phyloP scores from a whole-genome alignment of 495 filamentous ascomycete genomes.

The Delitschia confertaspora region DNA sequence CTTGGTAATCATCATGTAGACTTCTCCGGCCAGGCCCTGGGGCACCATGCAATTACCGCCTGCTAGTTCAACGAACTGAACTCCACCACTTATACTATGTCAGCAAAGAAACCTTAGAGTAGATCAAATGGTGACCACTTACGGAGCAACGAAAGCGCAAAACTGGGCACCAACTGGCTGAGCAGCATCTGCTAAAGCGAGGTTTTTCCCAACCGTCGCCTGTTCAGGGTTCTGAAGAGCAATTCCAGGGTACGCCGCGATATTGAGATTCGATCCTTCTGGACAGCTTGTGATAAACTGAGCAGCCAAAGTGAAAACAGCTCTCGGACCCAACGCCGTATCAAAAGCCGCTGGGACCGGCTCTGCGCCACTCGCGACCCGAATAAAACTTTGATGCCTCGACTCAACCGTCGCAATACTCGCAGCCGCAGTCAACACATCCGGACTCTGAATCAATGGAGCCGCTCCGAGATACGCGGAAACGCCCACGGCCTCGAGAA shows the following conservation, averaged over 20 bases:
- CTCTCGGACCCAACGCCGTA: slow-evolving; percentile 46
- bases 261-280: slow-evolving; percentile 45
- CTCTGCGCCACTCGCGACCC: slow-evolving; percentile 38
- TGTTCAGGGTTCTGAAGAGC: slow-evolving; percentile 40
- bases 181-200: slow-evolving; percentile 39
- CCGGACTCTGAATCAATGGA: slow-evolving; percentile 44
- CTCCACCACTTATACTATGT: slow-evolving; percentile 12
- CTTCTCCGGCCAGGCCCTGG: slow-evolving; percentile 21
- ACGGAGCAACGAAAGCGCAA: slow-evolving; percentile 46
- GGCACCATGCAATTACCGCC: slow-evolving; percentile 23
- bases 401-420: slow-evolving; percentile 54
- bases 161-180: slow-evolving; percentile 38
- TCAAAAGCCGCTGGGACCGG: slow-evolving; percentile 54
- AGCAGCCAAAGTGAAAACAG: slow-evolving; percentile 56
- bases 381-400: slow-evolving; percentile 54
- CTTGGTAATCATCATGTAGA: slow-evolving; percentile 29
- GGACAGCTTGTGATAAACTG: slow-evolving; percentile 55
- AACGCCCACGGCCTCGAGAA: slow-evolving; percentile 55
- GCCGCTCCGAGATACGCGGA: slow-evolving; percentile 53
- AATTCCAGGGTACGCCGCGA: slow-evolving; percentile 50
- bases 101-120: background rate
- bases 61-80: slow-evolving; percentile 13
- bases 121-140: slow-evolving; percentile 6
- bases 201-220: slow-evolving; percentile 39
- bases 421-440: slow-evolving; percentile 48